Conservation (phyloP, 2,329 filamentous ascomycete species). For the Fonsecaea pugnacius region DNA sequence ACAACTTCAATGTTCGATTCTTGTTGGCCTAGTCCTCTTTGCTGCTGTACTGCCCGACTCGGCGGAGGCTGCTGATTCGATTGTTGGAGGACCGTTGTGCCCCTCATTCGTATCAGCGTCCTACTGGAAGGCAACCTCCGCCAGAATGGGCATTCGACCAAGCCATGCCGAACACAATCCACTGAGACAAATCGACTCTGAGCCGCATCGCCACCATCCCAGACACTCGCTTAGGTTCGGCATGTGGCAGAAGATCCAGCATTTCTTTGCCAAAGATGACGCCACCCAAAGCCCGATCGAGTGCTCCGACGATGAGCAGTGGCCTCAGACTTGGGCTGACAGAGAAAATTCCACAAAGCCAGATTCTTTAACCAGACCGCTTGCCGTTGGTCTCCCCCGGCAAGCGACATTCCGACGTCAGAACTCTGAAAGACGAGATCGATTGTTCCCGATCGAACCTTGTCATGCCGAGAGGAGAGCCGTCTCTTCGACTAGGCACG, state of each 20-base stretch:
- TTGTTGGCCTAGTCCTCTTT: slow-evolving; percentile 13
- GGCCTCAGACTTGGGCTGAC: slow-evolving; percentile 27
- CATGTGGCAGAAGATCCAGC: slow-evolving; percentile 51
- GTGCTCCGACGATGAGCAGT: slow-evolving; percentile 28
- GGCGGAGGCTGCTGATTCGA: slow-evolving; percentile 30
- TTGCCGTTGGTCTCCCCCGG: slow-evolving; percentile 78
- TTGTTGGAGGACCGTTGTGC: slow-evolving; percentile 18
- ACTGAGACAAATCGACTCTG: slow-evolving; percentile 28
- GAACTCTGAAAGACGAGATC: slow-evolving; percentile 76
- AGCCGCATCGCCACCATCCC: slow-evolving; percentile 29
- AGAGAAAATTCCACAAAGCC: slow-evolving; percentile 16
- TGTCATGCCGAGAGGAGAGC: slow-evolving; percentile 71
- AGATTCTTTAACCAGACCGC: slow-evolving; percentile 43
- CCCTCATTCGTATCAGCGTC: slow-evolving; percentile 26
- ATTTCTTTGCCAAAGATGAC: slow-evolving; percentile 36
- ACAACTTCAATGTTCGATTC: slow-evolving; percentile 30
- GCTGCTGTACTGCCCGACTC: slow-evolving; percentile 25
- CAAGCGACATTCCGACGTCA: slow-evolving; percentile 80
- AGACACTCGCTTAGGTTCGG: slow-evolving; percentile 44
- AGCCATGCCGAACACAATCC: slow-evolving; percentile 29
- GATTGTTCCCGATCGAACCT: slow-evolving; percentile 68
- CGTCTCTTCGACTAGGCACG: slow-evolving; percentile 60
- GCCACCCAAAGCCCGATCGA: slow-evolving; percentile 27
- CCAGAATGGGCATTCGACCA: slow-evolving; percentile 35
- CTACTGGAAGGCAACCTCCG: slow-evolving; percentile 25